Base-by-base conservation (phyloP, 73 alveolate species). In the Paramecium caudatum region DNA sequence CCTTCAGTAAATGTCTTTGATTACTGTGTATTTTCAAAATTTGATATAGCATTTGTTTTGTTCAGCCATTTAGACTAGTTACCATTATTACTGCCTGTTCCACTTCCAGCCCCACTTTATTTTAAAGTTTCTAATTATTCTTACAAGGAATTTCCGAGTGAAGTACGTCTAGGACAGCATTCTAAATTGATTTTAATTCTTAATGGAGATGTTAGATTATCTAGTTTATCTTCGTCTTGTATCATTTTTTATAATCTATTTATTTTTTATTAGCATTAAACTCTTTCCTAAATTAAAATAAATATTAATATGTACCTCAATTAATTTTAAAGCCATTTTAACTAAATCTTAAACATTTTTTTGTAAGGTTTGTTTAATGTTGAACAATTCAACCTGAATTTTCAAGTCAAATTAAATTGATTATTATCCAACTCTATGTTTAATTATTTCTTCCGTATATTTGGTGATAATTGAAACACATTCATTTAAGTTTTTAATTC, bases 151-250 rank as follows among this genome's bases (percentile, higher is more conserved):
- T 27, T 65, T 65, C 83, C 34, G 3, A 25, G 27, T 3, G 83
- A 43, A 32, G 47, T 25, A 32, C 49, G 27, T 32, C 9, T 13
- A 65, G 19, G 27, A 4, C 83, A 46, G n/a, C 30, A 5, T 30
- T 55, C 80, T 23, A 43, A 19, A 55, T 55, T 55, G 23, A 27
- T 27, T 55, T 55, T 55, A 23, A 10, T 27, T 19, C 80, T 23
- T 27, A 55, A 55, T 12, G 80, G 80, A 55, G 80, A 55, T 27
- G 23, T 55, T 4, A 55, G 10, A 55, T 55, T 55, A 55, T 55
- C 80, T 55, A 27, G 7, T 55, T 55, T 55, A 17, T 65, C 83
- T 13, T 65, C 83, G n/a, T 65, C 83, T 65, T 5, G 34, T 3
- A 30, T 36, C 5, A 30, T 16, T 33, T 65, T 65, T 15, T 33